A percentile compares a stretch with the other conserved stretches of the same genome.
phyloP scores from a whole-genome alignment of 768 basidiomycete species.

The Serpula lacrymans region DNA sequence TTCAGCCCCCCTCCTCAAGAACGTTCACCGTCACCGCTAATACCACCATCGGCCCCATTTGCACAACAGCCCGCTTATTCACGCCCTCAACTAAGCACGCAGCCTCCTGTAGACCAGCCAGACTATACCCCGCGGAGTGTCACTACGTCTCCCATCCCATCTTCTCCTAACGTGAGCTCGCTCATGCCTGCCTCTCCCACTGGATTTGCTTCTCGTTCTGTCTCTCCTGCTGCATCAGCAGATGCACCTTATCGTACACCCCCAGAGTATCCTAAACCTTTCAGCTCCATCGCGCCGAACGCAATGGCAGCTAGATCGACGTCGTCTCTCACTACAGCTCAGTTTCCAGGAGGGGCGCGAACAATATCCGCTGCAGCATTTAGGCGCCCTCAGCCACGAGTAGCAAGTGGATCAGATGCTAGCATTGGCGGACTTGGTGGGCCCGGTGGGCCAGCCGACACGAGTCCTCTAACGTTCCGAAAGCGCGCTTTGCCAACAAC shows the following conservation, averaged over 20 bases:
- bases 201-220: constrained; percentile 8
- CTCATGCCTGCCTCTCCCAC: constrained; percentile 2
- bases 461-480: constrained; percentile 44
- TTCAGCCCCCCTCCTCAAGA: constrained; percentile 34
- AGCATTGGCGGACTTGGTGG: constrained; percentile 5
- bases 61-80: constrained; percentile 9
- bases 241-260: constrained; percentile 40
- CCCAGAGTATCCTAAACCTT: constrained; percentile 41
- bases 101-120: not conserved
- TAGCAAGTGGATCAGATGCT: constrained; percentile 16
- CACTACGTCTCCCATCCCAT: constrained; percentile 24
- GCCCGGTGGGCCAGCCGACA: constrained; percentile 36
- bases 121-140: not conserved
- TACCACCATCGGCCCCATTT: constrained; percentile 20
- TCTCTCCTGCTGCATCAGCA: constrained; percentile 9
- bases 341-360: constrained; percentile 33
- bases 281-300: too few species aligned
- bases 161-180: constrained; percentile 15
- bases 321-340: constrained; percentile 25
- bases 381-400: constrained; percentile 45
- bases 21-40: constrained; percentile 13
- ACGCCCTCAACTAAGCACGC: not conserved
- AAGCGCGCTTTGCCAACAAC: constrained; percentile 42
- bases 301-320: constrained; percentile 28
- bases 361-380: constrained; percentile 80